Evolutionary conservation across 495 filamentous ascomycete genomes (phyloP), one percentile per base, ranked within the genome.

Genomic region (Penicillium chermesinum): DNA sequence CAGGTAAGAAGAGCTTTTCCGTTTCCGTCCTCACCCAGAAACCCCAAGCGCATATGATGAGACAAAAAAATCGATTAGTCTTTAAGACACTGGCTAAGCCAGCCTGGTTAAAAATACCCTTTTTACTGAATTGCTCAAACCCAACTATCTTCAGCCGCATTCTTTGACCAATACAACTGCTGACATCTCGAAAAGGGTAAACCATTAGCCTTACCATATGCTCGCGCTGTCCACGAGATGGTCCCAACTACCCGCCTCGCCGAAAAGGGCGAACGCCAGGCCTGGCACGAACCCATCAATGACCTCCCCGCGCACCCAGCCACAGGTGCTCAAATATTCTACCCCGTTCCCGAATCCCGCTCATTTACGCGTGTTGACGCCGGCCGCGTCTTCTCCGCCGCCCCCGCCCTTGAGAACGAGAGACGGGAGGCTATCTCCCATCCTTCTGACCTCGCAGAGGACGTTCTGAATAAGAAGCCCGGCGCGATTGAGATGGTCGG

Each of bases 1-100:
- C 73, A 87, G 76, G 93, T 96, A 74, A 65, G 77, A 19, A 39
- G 14, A 56, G 50, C 62, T 49, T 54, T 40, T 62, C 43, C 42
- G 45, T 49, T 38, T 42, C 17, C 42, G 38, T 54, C 25, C 27
- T 25, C 35, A 22, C 47, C 49, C 52, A 7, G 14, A n/a, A 54
- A 46, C 44, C 43, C 47, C 35, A 44, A 35, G 46, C 57, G 53
- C 59, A 49, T 59, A 83, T 85, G 85, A 85, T 83, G 86, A 88
- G 74, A 63, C 53, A 80, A 82, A 83, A 75, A 78, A 73, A 75
- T 85, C 90, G 91, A 96, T 98, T 95, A 95, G 91, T 96, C 91
- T 96, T 91, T 76, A 96, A 96, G 91, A 96, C 89, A 81, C 66
- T 63, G 50, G 63, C 55, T 49, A 43, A 57, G 66, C 59, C 52